Percentiles rank a stretch among this genome's conserved stretches.
phyloP scores from a whole-genome alignment of 441 rosid genomes.

The Syzygium syzygioides region DNA sequence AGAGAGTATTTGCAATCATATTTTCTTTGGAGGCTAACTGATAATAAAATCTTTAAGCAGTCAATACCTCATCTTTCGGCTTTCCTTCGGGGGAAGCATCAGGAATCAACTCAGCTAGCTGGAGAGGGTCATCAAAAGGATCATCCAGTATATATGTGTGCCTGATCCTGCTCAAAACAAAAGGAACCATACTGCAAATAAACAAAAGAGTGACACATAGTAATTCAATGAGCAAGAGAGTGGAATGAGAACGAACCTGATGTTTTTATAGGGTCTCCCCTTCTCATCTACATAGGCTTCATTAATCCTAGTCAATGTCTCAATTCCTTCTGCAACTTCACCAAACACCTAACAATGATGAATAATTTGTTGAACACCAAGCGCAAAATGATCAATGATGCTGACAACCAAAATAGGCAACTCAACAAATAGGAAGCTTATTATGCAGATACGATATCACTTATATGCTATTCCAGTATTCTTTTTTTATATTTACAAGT shows the following conservation, averaged over 20 bases:
- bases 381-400: background rate
- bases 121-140: slow-evolving; percentile 90
- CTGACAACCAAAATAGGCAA: background rate
- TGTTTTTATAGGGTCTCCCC: slow-evolving; percentile 73
- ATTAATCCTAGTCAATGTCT: slow-evolving; percentile 77
- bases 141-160: slow-evolving; percentile 76
- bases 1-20: background rate
- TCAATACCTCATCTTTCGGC: slow-evolving; percentile 79
- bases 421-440: too few relatives aligned
- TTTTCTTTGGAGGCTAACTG: background rate
- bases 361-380: background rate
- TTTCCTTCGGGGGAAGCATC: slow-evolving; percentile 93
- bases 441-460: background rate
- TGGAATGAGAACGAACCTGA: slow-evolving; percentile 37
- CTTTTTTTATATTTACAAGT: background rate
- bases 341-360: slow-evolving; percentile 69
- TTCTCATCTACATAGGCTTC: slow-evolving; percentile 90
- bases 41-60: background rate
- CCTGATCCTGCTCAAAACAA: slow-evolving; percentile 52
- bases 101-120: slow-evolving; percentile 68
- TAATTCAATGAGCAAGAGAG: background rate
- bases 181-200: background rate
- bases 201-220: background rate
- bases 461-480: background rate
- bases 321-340: slow-evolving; percentile 91